Percentiles rank a stretch among this genome's conserved stretches.
phyloP scores from a whole-genome alignment of 2,329 filamentous ascomycete species.

The Immersiporthe knoxdaviesiana region DNA sequence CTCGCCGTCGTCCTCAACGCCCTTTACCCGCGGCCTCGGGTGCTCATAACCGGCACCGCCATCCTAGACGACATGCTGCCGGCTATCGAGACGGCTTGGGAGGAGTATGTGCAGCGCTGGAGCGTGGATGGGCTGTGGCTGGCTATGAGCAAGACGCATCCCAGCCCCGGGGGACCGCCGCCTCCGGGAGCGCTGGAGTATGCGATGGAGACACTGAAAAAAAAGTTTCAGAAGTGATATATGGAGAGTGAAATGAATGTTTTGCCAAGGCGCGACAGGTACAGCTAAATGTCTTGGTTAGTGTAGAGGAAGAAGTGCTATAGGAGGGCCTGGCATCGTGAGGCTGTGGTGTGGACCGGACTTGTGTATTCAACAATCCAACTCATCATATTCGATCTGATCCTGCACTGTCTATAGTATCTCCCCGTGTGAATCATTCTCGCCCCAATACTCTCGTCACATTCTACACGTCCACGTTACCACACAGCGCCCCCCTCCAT shows the following conservation, averaged over 20 bases:
- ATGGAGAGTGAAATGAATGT: not conserved
- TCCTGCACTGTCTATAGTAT: not conserved
- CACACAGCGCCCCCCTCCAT: no score
- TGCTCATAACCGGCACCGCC: constrained; percentile 18
- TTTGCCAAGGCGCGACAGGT: not conserved
- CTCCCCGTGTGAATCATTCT: not conserved
- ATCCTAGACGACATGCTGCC: constrained; percentile 18
- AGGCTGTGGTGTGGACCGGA: no score
- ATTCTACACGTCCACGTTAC: not conserved
- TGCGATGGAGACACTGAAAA: constrained; percentile 9
- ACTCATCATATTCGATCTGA: not conserved
- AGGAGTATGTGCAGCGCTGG: constrained; percentile 8
- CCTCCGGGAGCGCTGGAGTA: constrained; percentile 11
- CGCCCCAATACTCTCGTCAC: not conserved
- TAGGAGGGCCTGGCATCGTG: no score
- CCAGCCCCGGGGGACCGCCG: constrained; percentile 1
- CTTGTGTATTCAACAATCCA: no score
- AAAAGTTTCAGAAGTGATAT: constrained; percentile 11
- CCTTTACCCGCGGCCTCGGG: constrained; percentile 12
- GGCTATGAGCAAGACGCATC: constrained; percentile 18
- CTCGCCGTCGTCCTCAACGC: constrained; percentile 22
- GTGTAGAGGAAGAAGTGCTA: no score
- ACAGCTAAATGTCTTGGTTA: not conserved
- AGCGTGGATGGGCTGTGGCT: constrained; percentile 15
- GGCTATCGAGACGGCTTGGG: constrained; percentile 13